A percentile compares a stretch with the other conserved stretches of the same genome.
phyloP scores from a whole-genome alignment of 768 basidiomycete species.

The Rickenella mellea region DNA sequence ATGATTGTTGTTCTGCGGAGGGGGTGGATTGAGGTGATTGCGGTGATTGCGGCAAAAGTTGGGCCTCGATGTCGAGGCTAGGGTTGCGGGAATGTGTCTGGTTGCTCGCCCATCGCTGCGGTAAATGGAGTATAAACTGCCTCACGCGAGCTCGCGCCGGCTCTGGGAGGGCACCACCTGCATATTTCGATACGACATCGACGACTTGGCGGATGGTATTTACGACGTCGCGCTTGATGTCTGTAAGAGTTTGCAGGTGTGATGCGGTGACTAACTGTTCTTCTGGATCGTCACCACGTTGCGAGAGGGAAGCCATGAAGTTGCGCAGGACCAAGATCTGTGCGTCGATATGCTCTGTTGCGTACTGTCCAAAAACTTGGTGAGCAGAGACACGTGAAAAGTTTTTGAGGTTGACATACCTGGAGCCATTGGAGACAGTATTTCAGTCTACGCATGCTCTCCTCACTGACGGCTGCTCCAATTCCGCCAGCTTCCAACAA shows the following conservation, averaged over 20 bases:
- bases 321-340: constrained; percentile 80
- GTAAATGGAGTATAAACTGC: constrained; percentile 70
- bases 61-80: too few species aligned
- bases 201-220: constrained; percentile 85
- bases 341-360: constrained; percentile 77
- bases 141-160: constrained; percentile 68
- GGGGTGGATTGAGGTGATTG: constrained; percentile 2
- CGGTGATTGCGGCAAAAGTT: not conserved
- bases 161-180: constrained; percentile 80
- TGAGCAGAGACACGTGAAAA: not conserved
- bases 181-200: constrained; percentile 76
- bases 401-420: constrained; percentile 30
- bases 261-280: constrained; percentile 6
- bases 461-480: constrained; percentile 82
- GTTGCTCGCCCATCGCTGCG: constrained; percentile 71
- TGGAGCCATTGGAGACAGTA: constrained; percentile 87
- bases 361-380: constrained; percentile 43
- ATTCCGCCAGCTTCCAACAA: constrained; percentile 82
- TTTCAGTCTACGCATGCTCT: constrained; percentile 77
- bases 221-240: constrained; percentile 77
- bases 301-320: constrained; percentile 57
- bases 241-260: constrained; percentile 59
- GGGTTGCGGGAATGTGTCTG: too few species aligned
- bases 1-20: not conserved
- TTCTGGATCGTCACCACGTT: constrained; percentile 12